Evolutionary conservation across 108 stramenopile genomes (phyloP).

Genomic region (Skeletonema grethae): DNA sequence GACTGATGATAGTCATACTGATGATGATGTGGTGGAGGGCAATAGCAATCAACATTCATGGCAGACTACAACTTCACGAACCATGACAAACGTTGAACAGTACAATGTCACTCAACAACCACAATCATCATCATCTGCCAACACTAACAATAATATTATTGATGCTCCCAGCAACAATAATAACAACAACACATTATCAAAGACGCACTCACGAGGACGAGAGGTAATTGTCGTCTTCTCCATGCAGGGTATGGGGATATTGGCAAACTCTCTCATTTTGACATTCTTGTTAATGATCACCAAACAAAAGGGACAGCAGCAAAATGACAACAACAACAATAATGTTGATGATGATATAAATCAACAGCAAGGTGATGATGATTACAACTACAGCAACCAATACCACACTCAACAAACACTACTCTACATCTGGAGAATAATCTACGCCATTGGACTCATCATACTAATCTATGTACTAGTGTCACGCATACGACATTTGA

Average conservation of each 20-base stretch:
- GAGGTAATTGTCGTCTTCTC: constrained; percentile 68
- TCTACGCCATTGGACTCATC: constrained; percentile 54
- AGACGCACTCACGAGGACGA: constrained; percentile 41
- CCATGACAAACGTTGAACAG: not conserved
- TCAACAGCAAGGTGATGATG: constrained; percentile 6
- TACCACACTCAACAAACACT: constrained; percentile 29
- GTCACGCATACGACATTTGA: constrained; percentile 45
- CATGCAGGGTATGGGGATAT: constrained; percentile 81
- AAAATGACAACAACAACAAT: constrained; percentile 12
- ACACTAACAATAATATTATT: not conserved
- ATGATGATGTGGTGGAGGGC: not conserved
- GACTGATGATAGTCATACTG: not conserved
- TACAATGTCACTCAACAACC: not conserved
- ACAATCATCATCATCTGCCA: not conserved
- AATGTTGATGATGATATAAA: constrained; percentile 15
- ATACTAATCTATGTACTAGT: constrained; percentile 58
- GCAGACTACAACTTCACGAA: constrained; percentile 3
- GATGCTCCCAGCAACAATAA: not conserved
- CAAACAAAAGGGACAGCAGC: not conserved
- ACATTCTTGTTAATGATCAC: constrained; percentile 49
- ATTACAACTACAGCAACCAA: constrained; percentile 1
- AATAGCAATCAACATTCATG: constrained; percentile 1
- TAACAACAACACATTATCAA: not conserved
- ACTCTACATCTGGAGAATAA: constrained; percentile 60
- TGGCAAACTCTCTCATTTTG: constrained; percentile 58